A percentile compares a stretch with the other conserved stretches of the same genome.
These are phyloP conservation scores for Lenwebbia sp. DNA, from an alignment of 345 rosid genomes.

Conservation along the genomic window DNA sequence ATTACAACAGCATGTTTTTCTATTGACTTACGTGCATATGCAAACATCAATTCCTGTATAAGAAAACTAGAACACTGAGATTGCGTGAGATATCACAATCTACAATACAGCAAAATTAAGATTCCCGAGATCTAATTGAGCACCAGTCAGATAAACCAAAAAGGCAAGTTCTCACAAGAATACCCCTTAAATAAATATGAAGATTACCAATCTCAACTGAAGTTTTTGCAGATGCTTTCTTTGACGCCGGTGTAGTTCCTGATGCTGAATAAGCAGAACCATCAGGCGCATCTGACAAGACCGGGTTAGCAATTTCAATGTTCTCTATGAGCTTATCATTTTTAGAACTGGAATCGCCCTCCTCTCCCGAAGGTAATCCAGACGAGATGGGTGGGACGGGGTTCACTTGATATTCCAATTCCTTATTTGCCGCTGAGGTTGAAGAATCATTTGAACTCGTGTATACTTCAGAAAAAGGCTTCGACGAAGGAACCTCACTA, in stretches of 20 bases:
- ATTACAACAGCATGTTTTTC: neutral
- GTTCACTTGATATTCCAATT: neutral
- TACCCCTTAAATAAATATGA: neutral
- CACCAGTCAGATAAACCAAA: neutral
- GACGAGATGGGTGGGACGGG: neutral
- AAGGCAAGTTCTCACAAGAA: neutral
- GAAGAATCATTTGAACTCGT: slow-evolving; percentile 1
- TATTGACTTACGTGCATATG: neutral
- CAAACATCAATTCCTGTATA: neutral
- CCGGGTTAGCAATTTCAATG: neutral
- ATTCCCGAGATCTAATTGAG: neutral
- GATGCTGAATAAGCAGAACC: slow-evolving; percentile 11
- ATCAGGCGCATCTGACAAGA: neutral
- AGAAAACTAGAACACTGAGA: neutral
- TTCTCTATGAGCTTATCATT: slow-evolving; percentile 4
- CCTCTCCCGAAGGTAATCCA: neutral
- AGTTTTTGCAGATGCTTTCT: slow-evolving; percentile 11
- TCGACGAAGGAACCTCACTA: slow-evolving; percentile 4
- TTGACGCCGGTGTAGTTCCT: slow-evolving; percentile 2
- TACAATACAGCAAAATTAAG: neutral
- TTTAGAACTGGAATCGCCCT: neutral
- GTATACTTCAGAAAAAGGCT: slow-evolving; percentile 3
- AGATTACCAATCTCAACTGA: slow-evolving; percentile 42
- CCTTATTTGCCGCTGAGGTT: slow-evolving; percentile 5
- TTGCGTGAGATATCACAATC: neutral